Base-by-base conservation (phyloP, 2,329 filamentous ascomycete genomes). In the Aspergillus nomiae region DNA sequence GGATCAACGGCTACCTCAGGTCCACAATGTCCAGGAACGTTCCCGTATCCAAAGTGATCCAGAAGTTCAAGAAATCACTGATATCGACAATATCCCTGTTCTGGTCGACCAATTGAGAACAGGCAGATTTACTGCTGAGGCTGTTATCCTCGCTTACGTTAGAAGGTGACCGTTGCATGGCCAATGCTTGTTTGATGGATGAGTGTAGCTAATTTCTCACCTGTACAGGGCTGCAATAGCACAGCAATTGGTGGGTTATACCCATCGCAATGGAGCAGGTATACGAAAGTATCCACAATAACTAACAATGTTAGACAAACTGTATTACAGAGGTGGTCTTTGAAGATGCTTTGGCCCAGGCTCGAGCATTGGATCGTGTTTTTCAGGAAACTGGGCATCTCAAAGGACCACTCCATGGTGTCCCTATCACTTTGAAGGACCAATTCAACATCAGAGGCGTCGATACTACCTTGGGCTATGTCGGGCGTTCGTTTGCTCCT, bases 391-490 rank as follows among this genome's bases (percentile, higher is more conserved):
- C 70, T 0, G 78, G 78, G 5, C 78, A 79, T 67, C 67, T 80
- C 16, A 78, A 84, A 67, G 84, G 85, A 3, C 78, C 82, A 24
- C 67, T 84, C 12, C 85, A 86, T 71, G 86, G 84, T 0, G 72
- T 87, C 3, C 85, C 85, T 0, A 78, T 88, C 60, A 83, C 80
- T 7, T 68, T 87, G 14, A 89, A 89, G 70, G 87, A 89, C 58
- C 85, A 86, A 16, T 89, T 89, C 73, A 83, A 88, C 28, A 77
- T 90, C 48, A 83, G 83, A 62, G 86, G 85, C 1, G 72, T 82
- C 4, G 85, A 89, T 59, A 83, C 83, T 0, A 88, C 87, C 0
- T 74, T 89, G 4, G 87, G 87, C 8, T 89, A 89, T 66, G 83
- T 86, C 1, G 79, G 78, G 10, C 77, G 78, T 54, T 79, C 84